Conservation (phyloP, 805 yeast species). For the Zygoascus flipseniorum region DNA sequence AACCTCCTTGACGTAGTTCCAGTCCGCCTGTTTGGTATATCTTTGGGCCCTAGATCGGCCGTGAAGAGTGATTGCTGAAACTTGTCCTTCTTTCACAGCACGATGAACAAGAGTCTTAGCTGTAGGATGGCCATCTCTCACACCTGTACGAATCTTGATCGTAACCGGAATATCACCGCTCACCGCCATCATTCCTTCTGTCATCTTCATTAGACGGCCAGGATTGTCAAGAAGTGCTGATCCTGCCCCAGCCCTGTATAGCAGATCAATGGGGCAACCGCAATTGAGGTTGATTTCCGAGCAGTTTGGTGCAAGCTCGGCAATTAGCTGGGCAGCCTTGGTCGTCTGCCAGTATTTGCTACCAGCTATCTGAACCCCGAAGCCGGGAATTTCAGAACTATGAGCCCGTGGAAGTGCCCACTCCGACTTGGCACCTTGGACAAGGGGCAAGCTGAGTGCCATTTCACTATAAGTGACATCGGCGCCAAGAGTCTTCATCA, state of each 20-base stretch:
- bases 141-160: slow-evolving; percentile 87
- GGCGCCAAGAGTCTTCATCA: slow-evolving; percentile 85
- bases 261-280: slow-evolving; percentile 95
- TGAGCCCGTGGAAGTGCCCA: slow-evolving; percentile 98
- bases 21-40: slow-evolving; percentile 83
- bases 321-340: slow-evolving; percentile 78
- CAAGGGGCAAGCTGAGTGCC: slow-evolving; percentile 80
- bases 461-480: slow-evolving; percentile 92
- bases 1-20: slow-evolving; percentile 77
- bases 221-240: slow-evolving; percentile 88
- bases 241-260: slow-evolving; percentile 94
- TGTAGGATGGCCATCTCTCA: slow-evolving; percentile 74
- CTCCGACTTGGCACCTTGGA: slow-evolving; percentile 87
- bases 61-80: slow-evolving; percentile 86
- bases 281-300: slow-evolving; percentile 85
- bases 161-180: slow-evolving; percentile 90
- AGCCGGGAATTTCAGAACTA: slow-evolving; percentile 69
- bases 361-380: slow-evolving; percentile 90
- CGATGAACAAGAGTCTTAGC: slow-evolving; percentile 72
- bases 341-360: slow-evolving; percentile 89
- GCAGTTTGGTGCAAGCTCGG: slow-evolving; percentile 48
- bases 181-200: slow-evolving; percentile 81
- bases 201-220: slow-evolving; percentile 63
- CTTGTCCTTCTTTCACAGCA: slow-evolving; percentile 68
- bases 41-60: slow-evolving; percentile 97